Conservation (phyloP, 163 green algal species). For the Botryococcus braunii region DNA sequence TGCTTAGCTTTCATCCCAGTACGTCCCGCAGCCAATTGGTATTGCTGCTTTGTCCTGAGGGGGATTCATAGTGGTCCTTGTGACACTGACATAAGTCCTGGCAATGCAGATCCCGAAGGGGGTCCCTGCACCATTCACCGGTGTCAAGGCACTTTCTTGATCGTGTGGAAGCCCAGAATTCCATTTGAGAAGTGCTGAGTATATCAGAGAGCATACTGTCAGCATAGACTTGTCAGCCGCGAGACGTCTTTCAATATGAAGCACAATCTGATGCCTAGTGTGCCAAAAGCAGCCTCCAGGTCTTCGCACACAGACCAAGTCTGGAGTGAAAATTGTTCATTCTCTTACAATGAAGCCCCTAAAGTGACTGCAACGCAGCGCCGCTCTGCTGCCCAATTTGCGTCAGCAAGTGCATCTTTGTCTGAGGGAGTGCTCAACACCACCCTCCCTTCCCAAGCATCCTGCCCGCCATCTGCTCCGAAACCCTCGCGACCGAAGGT, state of each 20-base stretch:
- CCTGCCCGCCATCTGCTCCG: background rate
- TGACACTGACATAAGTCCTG: constrained; percentile 1
- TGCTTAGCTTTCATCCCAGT: background rate
- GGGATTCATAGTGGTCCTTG: background rate
- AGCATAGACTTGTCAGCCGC: background rate
- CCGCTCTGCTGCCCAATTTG: constrained; percentile 4
- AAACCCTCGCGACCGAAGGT: constrained; percentile 19
- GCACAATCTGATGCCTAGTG: background rate
- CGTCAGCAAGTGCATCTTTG: constrained; percentile 10
- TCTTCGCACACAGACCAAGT: background rate
- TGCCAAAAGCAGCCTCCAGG: background rate
- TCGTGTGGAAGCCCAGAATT: constrained; percentile 2
- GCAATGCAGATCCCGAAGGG: constrained; percentile 26
- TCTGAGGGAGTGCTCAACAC: constrained; percentile 7
- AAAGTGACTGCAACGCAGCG: background rate
- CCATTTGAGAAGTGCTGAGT: background rate
- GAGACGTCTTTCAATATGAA: background rate
- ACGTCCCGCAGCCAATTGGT: background rate
- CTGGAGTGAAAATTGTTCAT: constrained; percentile 10
- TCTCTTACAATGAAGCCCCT: background rate
- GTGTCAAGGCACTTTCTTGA: constrained; percentile 32
- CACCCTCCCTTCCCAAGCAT: background rate
- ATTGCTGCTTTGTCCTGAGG: background rate
- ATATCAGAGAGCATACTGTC: background rate
- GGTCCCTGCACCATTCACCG: constrained; percentile 36